These are phyloP conservation scores for Vanrija pseudolonga DNA, from an alignment of 1,284 basidiomycete species.

Conservation along the genomic window DNA sequence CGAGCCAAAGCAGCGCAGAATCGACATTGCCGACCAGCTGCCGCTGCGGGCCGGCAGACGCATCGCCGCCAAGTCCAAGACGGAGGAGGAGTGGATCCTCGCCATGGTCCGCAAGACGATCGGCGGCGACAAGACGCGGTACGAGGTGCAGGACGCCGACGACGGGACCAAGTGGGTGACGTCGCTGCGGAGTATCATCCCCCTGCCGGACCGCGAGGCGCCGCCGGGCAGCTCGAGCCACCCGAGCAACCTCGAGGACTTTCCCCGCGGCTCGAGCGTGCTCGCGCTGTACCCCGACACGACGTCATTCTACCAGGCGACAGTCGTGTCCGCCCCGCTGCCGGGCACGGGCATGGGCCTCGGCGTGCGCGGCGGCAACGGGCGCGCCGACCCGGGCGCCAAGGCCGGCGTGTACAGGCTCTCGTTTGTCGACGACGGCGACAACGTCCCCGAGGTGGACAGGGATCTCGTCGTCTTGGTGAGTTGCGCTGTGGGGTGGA, in stretches of 20 bases:
- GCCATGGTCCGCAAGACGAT: constrained; percentile 48
- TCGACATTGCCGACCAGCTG: constrained; percentile 43
- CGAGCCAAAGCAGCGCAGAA: constrained; percentile 11
- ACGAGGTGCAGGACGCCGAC: constrained; percentile 45
- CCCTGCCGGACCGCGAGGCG: constrained; percentile 48
- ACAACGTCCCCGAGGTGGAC: constrained; percentile 35
- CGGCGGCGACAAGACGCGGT: constrained; percentile 45
- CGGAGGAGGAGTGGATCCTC: constrained; percentile 49
- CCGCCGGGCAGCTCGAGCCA: constrained; percentile 41
- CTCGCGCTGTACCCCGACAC: constrained; percentile 55
- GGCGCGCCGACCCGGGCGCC: constrained; percentile 22
- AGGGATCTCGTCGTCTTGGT: constrained; percentile 41
- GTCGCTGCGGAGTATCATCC: constrained; percentile 50
- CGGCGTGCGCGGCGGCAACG: constrained; percentile 16
- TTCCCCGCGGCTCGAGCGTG: constrained; percentile 45
- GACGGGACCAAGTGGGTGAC: constrained; percentile 47
- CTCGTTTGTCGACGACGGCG: constrained; percentile 47
- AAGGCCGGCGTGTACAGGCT: constrained; percentile 39
- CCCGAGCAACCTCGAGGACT: constrained; percentile 45
- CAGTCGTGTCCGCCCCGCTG: constrained; percentile 41
- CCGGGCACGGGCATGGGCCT: constrained; percentile 32
- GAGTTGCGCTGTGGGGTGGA: constrained; percentile 11
- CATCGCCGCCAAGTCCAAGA: constrained; percentile 44
- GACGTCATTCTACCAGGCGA: constrained; percentile 53
- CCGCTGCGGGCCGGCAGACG: constrained; percentile 48